Evolutionary conservation across 768 basidiomycete species (phyloP), one percentile per base, ranked within the genome.

Genomic region (Pulveroboletus sp.): DNA sequence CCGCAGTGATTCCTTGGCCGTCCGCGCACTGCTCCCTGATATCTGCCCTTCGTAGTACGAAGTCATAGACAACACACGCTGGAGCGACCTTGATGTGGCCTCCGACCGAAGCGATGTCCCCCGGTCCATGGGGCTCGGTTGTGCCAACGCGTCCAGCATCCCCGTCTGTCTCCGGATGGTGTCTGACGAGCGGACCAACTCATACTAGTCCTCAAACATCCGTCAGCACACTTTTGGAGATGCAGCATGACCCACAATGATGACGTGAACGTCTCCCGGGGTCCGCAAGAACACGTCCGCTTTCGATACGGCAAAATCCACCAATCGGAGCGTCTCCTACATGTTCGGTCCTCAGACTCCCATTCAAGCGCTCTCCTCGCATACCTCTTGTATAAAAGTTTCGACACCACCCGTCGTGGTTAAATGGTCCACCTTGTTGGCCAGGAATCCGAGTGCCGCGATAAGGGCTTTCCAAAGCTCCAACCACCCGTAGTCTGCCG

Each of bases 401-500:
- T 78, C 79, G 2, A 85, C 62, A 0, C 78, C 77, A 24, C 77
- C 77, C 0, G 76, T 77, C 8, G 78, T 76, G 7, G 69, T 60
- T n/a, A 85, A 62, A 37, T 66, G 76, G 6, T 80, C 80, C 28
- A 80, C 43, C 62, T 78, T 83, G n/a, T 67, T 74, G 9, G 76
- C 69, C 14, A 85, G 50, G 57, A 86, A 86, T 24, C 66, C 73
- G 11, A 86, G 66, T 3, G 86, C 57, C 3, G 73, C 75, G 24
- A 84, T 56, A 10, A 85, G 56, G 6, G 81, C 75, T 44, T 66
- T 71, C 86, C 85, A 88, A 11, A 85, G 58, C 43, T 82, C 80
- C 50, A 73, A 69, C 85, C 86, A 87, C 38, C 80, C 69, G 56
- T 86, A 86, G 8, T 79, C 84, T 86, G 48, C 7, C 17, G 33